Percentiles rank a stretch among this genome's conserved stretches.
Conservation (phyloP, 2,329 filamentous ascomycete species). For the Penicillium palitans region DNA sequence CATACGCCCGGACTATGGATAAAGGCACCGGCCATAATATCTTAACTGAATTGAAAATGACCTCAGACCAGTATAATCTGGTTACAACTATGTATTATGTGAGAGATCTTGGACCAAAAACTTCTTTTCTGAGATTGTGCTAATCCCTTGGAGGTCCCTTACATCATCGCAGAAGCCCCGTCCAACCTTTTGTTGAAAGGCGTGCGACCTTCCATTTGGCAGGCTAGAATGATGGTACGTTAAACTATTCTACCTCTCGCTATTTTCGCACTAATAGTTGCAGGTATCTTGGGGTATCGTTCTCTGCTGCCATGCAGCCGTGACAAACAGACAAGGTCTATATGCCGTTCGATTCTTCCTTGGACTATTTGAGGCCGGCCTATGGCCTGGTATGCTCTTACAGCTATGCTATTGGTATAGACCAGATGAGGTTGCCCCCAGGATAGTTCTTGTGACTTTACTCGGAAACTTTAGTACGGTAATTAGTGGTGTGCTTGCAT, state of each 20-base stretch:
- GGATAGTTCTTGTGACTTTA: neutral
- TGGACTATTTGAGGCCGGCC: conserved; percentile 64
- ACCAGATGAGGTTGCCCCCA: neutral
- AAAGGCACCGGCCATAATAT: neutral
- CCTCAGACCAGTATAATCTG: neutral
- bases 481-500: neutral
- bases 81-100: neutral
- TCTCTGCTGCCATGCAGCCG: conserved; percentile 61
- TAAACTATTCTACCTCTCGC: neutral
- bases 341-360: conserved; percentile 66
- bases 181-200: neutral
- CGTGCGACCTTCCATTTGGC: neutral
- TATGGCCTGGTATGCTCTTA: conserved; percentile 53
- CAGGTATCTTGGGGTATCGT: conserved; percentile 53
- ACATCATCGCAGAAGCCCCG: neutral
- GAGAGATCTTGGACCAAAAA: neutral
- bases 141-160: neutral
- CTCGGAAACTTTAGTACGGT: neutral
- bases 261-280: neutral
- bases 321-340: conserved; percentile 58
- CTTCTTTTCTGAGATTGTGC: neutral
- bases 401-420: neutral
- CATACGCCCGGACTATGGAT: neutral
- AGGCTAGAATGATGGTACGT: neutral
- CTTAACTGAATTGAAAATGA: neutral